phyloP scores from a whole-genome alignment of 2,329 filamentous ascomycete species.

The Rugonectria rugulosa region DNA sequence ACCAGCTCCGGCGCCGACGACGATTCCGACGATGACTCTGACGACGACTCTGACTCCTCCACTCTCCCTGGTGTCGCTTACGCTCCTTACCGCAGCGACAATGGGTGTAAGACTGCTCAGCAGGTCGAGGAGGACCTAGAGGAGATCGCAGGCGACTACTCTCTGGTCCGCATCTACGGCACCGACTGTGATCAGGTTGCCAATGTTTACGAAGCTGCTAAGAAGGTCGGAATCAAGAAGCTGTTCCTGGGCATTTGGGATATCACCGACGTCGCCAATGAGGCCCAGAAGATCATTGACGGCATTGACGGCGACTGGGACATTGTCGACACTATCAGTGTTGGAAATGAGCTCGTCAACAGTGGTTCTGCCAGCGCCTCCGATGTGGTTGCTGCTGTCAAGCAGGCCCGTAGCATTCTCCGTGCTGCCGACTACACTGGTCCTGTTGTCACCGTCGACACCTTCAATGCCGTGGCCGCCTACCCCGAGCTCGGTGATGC shows the following conservation, averaged over 20 bases:
- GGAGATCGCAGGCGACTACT: slow-evolving; percentile 60
- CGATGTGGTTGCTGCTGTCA: slow-evolving; percentile 66
- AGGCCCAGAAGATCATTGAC: slow-evolving; percentile 67
- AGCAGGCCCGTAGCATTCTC: slow-evolving; percentile 64
- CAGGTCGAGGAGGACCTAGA: slow-evolving; percentile 72
- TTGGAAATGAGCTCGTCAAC: slow-evolving; percentile 86
- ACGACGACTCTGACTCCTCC: slow-evolving; percentile 13
- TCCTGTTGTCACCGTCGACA: slow-evolving; percentile 82
- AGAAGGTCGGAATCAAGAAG: slow-evolving; percentile 70
- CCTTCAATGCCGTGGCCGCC: slow-evolving; percentile 70
- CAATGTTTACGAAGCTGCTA: slow-evolving; percentile 68
- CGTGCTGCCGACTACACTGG: slow-evolving; percentile 71
- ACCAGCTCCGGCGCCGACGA: slow-evolving; percentile 13
- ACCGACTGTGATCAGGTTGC: slow-evolving; percentile 78
- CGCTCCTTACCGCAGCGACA: slow-evolving; percentile 57
- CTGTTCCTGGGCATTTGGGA: slow-evolving; percentile 80
- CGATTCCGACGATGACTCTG: slow-evolving; percentile 10
- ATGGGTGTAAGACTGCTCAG: slow-evolving; percentile 70
- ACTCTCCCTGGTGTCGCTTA: slow-evolving; percentile 55
- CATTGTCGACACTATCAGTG: slow-evolving; percentile 72
- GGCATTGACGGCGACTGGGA: slow-evolving; percentile 72
- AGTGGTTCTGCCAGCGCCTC: slow-evolving; percentile 60
- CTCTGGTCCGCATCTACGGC: slow-evolving; percentile 78
- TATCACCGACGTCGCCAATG: slow-evolving; percentile 60
- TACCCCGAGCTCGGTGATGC: slow-evolving; percentile 74